These are phyloP conservation scores for Microsporum ferrugineum DNA, from an alignment of 2,329 filamentous ascomycete genomes.

Conservation along the genomic window DNA sequence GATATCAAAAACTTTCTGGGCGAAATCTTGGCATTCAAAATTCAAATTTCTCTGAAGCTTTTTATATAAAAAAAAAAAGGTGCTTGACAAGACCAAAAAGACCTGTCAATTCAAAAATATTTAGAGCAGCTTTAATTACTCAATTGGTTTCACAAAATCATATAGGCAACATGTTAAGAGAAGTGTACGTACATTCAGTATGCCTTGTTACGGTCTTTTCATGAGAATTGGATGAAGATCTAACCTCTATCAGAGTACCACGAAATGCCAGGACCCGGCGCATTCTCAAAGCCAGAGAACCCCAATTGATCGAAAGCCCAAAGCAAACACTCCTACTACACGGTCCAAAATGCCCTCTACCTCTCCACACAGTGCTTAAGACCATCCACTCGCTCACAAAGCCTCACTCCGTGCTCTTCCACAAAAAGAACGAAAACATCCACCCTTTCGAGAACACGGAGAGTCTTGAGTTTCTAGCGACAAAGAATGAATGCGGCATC, in stretches of 20 bases:
- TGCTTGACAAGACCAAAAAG: background rate
- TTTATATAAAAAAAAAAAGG: background rate
- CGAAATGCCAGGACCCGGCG: constrained; percentile 86
- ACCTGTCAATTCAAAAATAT: background rate
- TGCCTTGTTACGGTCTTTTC: background rate
- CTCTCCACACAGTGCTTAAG: constrained; percentile 69
- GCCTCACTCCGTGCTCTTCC: constrained; percentile 78
- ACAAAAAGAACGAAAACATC: constrained; percentile 83
- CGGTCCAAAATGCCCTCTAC: constrained; percentile 71
- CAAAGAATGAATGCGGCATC: constrained; percentile 87
- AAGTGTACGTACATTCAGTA: constrained; percentile 9
- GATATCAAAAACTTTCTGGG: background rate
- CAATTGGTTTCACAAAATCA: background rate
- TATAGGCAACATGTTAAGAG: constrained; percentile 9
- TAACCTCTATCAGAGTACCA: constrained; percentile 43
- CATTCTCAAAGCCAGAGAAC: constrained; percentile 82
- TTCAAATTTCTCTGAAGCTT: background rate
- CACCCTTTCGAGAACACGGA: constrained; percentile 86
- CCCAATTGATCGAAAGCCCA: constrained; percentile 78
- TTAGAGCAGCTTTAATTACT: background rate
- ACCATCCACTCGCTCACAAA: constrained; percentile 78
- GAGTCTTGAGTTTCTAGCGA: constrained; percentile 85
- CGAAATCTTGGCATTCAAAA: constrained; percentile 2
- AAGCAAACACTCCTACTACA: constrained; percentile 84
- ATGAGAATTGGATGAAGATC: background rate